Conservation (phyloP, 2,329 filamentous ascomycete genomes). For the Colletotrichum somersetense region DNA sequence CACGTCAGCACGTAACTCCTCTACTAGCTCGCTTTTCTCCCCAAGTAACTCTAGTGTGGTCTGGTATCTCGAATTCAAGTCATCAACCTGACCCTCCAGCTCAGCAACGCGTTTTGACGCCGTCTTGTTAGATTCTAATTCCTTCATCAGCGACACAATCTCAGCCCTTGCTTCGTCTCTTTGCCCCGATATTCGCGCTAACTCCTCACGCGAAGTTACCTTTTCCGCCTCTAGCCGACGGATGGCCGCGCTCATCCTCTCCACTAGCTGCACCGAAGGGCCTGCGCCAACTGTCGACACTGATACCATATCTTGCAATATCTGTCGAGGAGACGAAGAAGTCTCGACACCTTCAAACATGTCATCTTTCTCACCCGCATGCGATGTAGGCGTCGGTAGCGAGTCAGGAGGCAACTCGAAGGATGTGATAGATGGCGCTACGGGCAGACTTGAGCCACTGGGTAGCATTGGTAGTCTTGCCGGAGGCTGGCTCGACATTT, state of each 20-base stretch:
- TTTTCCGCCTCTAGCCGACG: conserved; percentile 93
- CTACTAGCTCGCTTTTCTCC: conserved; percentile 95
- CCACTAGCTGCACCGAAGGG: conserved; percentile 93
- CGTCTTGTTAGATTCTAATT: conserved; percentile 78
- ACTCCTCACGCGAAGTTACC: conserved; percentile 87
- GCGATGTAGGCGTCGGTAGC: conserved; percentile 55
- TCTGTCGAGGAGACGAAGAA: conserved; percentile 73
- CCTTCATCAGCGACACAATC: conserved; percentile 90
- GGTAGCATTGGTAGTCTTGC: conserved; percentile 57
- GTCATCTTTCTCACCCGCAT: conserved; percentile 62
- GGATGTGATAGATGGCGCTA: conserved; percentile 60
- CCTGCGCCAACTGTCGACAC: conserved; percentile 91
- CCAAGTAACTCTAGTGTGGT: conserved; percentile 94
- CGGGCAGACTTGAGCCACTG: conserved; percentile 52
- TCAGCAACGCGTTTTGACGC: conserved; percentile 71
- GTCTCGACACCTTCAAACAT: conserved; percentile 67
- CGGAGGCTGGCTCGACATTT: conserved; percentile 64
- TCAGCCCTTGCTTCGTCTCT: conserved; percentile 92
- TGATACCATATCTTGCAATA: conserved; percentile 86
- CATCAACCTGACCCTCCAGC: conserved; percentile 76
- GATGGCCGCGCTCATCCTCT: conserved; percentile 94
- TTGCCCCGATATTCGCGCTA: conserved; percentile 83
- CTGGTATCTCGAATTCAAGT: conserved; percentile 83
- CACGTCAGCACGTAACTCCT: conserved; percentile 90
- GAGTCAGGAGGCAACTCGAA: conserved; percentile 57